Base-by-base conservation (phyloP, 768 basidiomycete genomes). In the Calvatia gigantea region DNA sequence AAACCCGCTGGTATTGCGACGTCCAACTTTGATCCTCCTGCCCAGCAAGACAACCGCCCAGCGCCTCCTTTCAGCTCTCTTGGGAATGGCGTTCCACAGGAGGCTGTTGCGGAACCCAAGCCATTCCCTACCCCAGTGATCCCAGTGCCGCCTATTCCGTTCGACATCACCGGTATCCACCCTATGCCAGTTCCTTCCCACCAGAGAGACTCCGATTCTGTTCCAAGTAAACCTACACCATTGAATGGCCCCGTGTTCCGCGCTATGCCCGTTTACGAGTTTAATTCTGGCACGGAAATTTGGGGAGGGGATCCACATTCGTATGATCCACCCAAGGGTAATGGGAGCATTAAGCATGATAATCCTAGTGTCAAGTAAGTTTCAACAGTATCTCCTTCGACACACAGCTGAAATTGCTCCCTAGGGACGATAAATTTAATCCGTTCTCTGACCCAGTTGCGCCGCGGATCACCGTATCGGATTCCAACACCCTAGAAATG, bases 381-480 rank as follows among this genome's bases (percentile, higher is more conserved):
- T 25, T 44, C 25, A 25, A 25, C 6, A n/a, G n/a, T 21, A n/a
- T 17, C 28, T 32, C 31, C 7, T 15, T n/a, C 3, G 29, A 19
- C n/a, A 42, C 7, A 8, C 32, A 12, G 14, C 19, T 52, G 8
- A 19, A 32, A 15, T 23, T 7, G 6, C 21, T 43, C 21, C 3
- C 11, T 31, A 52, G 51, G 41, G 15, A 27, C 21, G 39, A 33
- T 8, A 21, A 31, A 6, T 43, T 42, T 19, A 54, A 56, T 21
- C 48, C 58, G 27, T 56, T 56, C 47, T 29, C 47, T 12, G 41
- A 39, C 4, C 56, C 52, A n/a, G 12, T 65, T n/a, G 58, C 51
- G 11, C 69, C 68, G 4, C 61, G 53, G 38, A 67, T 72, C 25
- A 59, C 64, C 12, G 58, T 68, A 17, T 61, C 61, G 15, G 60